Evolutionary conservation across 345 rosid genomes (phyloP), one percentile per base, ranked within the genome.

Genomic region (Eucalyptus curtisii): DNA sequence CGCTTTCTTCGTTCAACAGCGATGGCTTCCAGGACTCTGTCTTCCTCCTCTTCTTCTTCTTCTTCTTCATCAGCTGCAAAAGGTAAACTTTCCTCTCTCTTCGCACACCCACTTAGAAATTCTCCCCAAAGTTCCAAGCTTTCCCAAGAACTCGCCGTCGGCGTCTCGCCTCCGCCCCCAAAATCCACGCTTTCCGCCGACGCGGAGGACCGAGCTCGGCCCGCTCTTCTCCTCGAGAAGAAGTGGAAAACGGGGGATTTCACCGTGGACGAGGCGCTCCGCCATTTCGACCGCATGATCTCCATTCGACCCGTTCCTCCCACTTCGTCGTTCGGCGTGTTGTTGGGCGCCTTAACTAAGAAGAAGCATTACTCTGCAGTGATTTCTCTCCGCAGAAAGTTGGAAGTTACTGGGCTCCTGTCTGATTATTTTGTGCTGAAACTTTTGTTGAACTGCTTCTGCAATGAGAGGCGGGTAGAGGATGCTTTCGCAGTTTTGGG

Each of bases 401-500:
- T 90, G 87, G 71, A 22, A 27, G 13, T 89, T 24, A 10, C 66
- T 30, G 90, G 92, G 30, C 82, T 91, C 44, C 22, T 86, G 47
- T 68, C 71, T 33, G 88, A 89, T 90, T 89, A 89, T 55, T 49
- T 89, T 87, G 86, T 90, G 16, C 87, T 93, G 87, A 91, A 90
- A 37, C 57, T 91, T 52, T 76, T 93, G 89, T 31, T 90, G 44
- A 90, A 89, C 88, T 91, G 90, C 64, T 87, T 90, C n/a, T 92
- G 91, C 33, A 53, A 59, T 86, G 79, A 47, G 80, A 61, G 85
- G 15, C 87, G 88, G 53, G 84, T 87, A 4, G 7, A 71, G 57
- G 91, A 76, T 76, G 92, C 91, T 42, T 86, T 91, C 86, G 50
- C 88, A 22, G 92, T 89, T 31, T 80, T 91, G 16, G 91, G 91